Conservation (phyloP, 345 rosid species). For the Boechera stricta region DNA sequence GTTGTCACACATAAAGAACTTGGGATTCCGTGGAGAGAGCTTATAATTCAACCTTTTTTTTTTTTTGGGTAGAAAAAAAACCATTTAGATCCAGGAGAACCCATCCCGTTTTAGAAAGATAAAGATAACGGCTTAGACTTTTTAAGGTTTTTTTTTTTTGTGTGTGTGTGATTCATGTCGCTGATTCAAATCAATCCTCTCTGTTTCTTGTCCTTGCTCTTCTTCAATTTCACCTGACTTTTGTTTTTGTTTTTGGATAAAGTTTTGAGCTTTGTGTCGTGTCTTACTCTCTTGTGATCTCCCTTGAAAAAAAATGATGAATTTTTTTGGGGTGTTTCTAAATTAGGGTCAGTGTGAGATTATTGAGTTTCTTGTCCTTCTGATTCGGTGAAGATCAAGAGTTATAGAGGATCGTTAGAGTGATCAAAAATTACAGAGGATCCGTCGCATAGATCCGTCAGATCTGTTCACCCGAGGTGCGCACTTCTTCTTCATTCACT, state of each 20-base stretch:
- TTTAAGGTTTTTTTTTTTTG: background rate
- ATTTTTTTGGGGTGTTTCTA: conserved; percentile 20
- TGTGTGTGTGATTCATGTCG: conserved; percentile 19
- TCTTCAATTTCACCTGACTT: conserved; percentile 40
- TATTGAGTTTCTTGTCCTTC: background rate
- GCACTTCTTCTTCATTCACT: conserved; percentile 31
- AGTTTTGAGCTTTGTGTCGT: conserved; percentile 34
- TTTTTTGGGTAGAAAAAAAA: conserved; percentile 19
- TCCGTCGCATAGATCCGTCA: conserved; percentile 37
- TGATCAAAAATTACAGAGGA: conserved; percentile 34
- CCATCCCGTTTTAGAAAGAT: conserved; percentile 41
- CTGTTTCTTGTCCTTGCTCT: conserved; percentile 14
- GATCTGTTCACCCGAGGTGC: conserved; percentile 41
- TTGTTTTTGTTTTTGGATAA: conserved; percentile 26
- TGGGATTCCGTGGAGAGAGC: conserved; percentile 38
- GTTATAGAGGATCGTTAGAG: background rate
- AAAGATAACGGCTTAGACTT: conserved; percentile 38
- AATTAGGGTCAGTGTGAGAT: conserved; percentile 11
- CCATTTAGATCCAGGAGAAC: conserved; percentile 44
- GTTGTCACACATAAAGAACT: conserved; percentile 43
- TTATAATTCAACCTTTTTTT: conserved; percentile 3
- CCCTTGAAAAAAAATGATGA: background rate
- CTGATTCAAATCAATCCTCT: conserved; percentile 22
- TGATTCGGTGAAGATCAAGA: conserved; percentile 19
- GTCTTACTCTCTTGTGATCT: conserved; percentile 14